phyloP scores from a whole-genome alignment of 805 yeast species.

The Teunomyces lycoperdinae region DNA sequence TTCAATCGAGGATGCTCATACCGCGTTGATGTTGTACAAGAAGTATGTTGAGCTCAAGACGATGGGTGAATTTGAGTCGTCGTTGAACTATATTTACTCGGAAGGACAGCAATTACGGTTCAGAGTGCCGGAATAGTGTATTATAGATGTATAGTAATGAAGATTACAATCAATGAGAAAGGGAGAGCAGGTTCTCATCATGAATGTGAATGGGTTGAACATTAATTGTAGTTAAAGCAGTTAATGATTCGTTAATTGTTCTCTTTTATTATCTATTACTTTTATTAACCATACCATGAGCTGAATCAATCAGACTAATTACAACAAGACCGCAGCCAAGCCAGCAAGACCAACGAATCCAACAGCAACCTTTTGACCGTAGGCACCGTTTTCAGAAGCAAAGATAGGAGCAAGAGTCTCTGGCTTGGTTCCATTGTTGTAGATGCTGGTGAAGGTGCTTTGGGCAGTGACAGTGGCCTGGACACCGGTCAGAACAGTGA shows the following conservation, averaged over 20 bases:
- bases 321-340: slow-evolving; percentile 39
- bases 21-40: slow-evolving; percentile 76
- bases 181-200: too few species aligned
- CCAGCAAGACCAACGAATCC: slow-evolving; percentile 43
- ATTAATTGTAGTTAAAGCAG: too few species aligned
- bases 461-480: slow-evolving; percentile 40
- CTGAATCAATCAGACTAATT: slow-evolving; percentile 9
- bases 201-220: too few species aligned
- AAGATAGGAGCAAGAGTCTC: slow-evolving; percentile 23
- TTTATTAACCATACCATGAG: neutral
- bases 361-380: slow-evolving; percentile 21
- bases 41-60: slow-evolving; percentile 63
- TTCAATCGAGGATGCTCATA: slow-evolving; percentile 91
- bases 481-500: slow-evolving; percentile 44
- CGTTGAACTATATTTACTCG: slow-evolving; percentile 63
- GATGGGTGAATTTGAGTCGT: slow-evolving; percentile 56
- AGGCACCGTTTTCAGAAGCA: slow-evolving; percentile 31
- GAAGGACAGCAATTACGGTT: slow-evolving; percentile 63
- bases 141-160: neutral
- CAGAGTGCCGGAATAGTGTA: slow-evolving; percentile 41
- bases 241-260: neutral
- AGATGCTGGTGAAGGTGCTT: slow-evolving; percentile 37
- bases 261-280: neutral
- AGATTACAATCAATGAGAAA: neutral
- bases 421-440: slow-evolving; percentile 16